These are phyloP conservation scores for Blastosporella zonata DNA, from an alignment of 1,284 basidiomycete species.

Conservation along the genomic window DNA sequence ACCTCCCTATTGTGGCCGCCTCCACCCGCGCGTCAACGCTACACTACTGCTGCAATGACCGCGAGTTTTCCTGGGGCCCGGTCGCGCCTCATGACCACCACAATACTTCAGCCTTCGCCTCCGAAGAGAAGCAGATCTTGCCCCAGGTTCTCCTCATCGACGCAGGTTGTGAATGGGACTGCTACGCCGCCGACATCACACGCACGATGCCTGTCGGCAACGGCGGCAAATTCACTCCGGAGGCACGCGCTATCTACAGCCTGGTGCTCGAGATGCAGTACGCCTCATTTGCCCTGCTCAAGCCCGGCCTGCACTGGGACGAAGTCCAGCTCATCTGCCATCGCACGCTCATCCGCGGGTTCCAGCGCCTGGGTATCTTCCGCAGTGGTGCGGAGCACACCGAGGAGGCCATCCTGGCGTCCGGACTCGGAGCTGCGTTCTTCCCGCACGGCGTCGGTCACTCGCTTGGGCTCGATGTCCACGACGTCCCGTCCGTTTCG, in stretches of 20 bases:
- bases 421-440: conserved; percentile 79
- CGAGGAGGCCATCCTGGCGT: conserved; percentile 68
- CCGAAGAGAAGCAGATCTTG: conserved; percentile 40
- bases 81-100: conserved; percentile 52
- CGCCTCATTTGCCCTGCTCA: conserved; percentile 67
- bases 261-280: conserved; percentile 88
- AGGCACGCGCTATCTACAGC: conserved; percentile 78
- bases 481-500: conserved; percentile 77
- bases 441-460: conserved; percentile 93
- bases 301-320: conserved; percentile 83
- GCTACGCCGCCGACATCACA: conserved; percentile 80
- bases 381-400: conserved; percentile 51
- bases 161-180: conserved; percentile 87
- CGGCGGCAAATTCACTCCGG: conserved; percentile 79
- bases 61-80: conserved; percentile 78
- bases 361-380: conserved; percentile 86
- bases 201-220: conserved; percentile 89
- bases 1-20: conserved; percentile 86
- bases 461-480: conserved; percentile 85
- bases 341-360: conserved; percentile 71
- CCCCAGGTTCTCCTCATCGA: conserved; percentile 89
- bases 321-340: conserved; percentile 80
- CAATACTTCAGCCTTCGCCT: conserved; percentile 47
- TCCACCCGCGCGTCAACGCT: conserved; percentile 82
- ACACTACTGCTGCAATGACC: conserved; percentile 87